These are phyloP conservation scores for Lagerstroemia speciosa DNA, from an alignment of 345 rosid genomes.

Conservation along the genomic window DNA sequence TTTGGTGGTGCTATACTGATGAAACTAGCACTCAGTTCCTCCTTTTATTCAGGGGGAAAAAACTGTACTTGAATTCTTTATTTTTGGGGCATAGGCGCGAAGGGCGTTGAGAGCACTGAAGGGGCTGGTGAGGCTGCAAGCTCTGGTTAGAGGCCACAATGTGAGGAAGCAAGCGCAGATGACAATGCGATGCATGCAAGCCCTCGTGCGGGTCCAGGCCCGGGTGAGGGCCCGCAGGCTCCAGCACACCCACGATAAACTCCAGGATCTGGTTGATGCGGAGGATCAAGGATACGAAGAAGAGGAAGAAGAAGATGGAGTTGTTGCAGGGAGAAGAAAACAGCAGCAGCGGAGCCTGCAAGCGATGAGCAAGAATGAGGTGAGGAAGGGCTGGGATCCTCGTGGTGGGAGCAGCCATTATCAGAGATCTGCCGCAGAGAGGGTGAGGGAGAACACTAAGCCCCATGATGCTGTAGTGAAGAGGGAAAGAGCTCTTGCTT, in stretches of 20 bases:
- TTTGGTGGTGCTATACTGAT: no score
- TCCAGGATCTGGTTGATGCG: constrained; percentile 21
- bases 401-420: constrained; percentile 11
- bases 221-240: constrained; percentile 78
- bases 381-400: constrained; percentile 23
- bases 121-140: constrained; percentile 93
- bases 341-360: constrained; percentile 15
- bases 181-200: constrained; percentile 99
- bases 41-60: no score
- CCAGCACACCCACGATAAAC: constrained; percentile 47
- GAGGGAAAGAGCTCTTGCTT: constrained; percentile 90
- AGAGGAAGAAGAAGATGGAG: constrained; percentile 19
- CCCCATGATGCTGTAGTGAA: constrained; percentile 51
- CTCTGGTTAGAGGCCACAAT: constrained; percentile 86
- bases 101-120: constrained; percentile 87
- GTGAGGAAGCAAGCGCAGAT: constrained; percentile 94
- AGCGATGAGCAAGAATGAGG: constrained; percentile 15
- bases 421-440: constrained; percentile 26
- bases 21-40: no score
- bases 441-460: constrained; percentile 33
- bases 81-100: constrained; percentile 43
- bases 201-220: constrained; percentile 86
- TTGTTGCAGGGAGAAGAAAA: constrained; percentile 11
- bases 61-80: no score
- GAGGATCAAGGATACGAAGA: constrained; percentile 14